Evolutionary conservation across 208 protist genomes (phyloP).

Genomic region (Tetramitus jugosus): DNA sequence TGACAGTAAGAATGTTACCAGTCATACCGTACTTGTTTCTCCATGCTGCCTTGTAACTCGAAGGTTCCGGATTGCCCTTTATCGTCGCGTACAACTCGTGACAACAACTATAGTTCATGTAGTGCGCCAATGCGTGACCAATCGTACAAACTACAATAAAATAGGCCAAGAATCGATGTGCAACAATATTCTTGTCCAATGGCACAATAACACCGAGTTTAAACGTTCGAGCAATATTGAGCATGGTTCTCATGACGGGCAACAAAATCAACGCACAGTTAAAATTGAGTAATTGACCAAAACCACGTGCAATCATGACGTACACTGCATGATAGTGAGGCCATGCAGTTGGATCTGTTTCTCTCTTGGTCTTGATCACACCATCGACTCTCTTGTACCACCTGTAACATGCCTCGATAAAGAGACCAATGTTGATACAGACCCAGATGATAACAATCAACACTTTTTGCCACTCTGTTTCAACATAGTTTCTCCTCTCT

Average conservation of each 20-base stretch:
- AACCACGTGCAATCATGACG: constrained; percentile 4
- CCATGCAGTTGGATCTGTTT: neutral
- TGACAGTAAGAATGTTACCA: constrained; percentile 41
- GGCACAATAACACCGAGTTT: constrained; percentile 41
- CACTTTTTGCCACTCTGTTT: neutral
- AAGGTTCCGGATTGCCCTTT: neutral
- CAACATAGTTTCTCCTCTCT: neutral
- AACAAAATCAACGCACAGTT: constrained; percentile 17
- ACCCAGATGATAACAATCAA: constrained; percentile 4
- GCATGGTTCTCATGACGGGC: constrained; percentile 5
- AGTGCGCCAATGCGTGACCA: constrained; percentile 34
- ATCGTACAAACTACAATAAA: constrained; percentile 20
- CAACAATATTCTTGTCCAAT: constrained; percentile 52
- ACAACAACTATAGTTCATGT: constrained; percentile 37
- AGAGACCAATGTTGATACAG: neutral
- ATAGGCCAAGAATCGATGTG: constrained; percentile 48
- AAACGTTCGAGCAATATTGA: constrained; percentile 21
- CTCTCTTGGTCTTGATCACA: neutral
- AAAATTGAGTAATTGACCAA: constrained; percentile 26
- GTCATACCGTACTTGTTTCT: constrained; percentile 35
- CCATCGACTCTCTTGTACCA: neutral
- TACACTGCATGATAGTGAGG: neutral
- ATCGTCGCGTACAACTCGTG: constrained; percentile 6
- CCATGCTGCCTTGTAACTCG: neutral
- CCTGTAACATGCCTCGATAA: neutral